Conservation (phyloP, 192 early-diverging fungal species). For the Gorgonomyces haynaldii region DNA sequence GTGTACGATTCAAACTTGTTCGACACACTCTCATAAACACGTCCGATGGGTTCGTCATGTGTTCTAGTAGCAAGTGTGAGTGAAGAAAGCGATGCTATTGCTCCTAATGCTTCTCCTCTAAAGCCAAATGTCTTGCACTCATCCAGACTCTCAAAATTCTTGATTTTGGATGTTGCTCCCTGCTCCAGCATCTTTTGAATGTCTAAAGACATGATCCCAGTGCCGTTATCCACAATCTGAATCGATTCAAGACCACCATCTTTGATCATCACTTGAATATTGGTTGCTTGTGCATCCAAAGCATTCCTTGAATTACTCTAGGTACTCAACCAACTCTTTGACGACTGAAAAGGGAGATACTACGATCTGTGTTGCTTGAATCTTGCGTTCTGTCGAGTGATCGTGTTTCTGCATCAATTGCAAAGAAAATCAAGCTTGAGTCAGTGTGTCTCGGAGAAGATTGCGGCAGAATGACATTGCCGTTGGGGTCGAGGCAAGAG, state of each 20-base stretch:
- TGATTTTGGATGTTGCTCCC: constrained; percentile 1
- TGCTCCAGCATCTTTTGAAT: not conserved
- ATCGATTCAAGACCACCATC: constrained; percentile 1
- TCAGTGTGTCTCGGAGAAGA: too few relatives aligned
- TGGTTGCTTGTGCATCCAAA: not conserved
- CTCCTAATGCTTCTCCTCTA: not conserved
- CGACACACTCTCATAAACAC: not conserved
- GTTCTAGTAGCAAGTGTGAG: not conserved
- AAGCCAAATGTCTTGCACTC: not conserved
- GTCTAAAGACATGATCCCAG: not conserved
- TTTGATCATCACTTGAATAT: not conserved
- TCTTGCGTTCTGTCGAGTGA: too few relatives aligned
- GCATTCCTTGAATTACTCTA: not conserved
- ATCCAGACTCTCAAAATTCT: not conserved
- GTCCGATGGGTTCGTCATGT: not conserved
- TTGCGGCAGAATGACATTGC: too few relatives aligned
- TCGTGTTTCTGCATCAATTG: too few relatives aligned
- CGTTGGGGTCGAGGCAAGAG: too few relatives aligned
- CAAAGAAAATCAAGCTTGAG: too few relatives aligned
- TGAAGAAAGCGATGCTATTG: not conserved
- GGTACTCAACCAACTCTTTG: constrained; percentile 3
- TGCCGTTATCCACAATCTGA: not conserved
- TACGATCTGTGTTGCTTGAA: too few relatives aligned
- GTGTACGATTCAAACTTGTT: not conserved
- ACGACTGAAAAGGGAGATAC: not conserved